These are phyloP conservation scores for Gossypium thurberi DNA, from an alignment of 345 rosid genomes.

Conservation along the genomic window DNA sequence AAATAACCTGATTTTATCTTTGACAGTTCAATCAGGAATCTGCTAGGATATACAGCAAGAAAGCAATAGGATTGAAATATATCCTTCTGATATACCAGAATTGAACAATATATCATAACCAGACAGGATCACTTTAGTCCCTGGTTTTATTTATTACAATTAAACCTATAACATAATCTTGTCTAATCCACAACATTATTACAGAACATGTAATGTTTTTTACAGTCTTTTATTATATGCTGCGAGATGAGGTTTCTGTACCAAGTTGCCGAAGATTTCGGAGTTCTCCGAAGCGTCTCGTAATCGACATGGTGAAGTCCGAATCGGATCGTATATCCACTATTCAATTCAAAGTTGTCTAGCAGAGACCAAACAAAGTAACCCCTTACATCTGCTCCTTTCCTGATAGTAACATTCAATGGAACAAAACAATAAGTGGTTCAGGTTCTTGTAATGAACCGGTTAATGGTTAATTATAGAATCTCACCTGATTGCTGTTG, in stretches of 20 bases:
- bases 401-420: conserved; percentile 4
- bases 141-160: too few species aligned
- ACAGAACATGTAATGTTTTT: too few species aligned
- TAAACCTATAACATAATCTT: too few species aligned
- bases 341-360: conserved; percentile 68
- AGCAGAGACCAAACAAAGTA: conserved; percentile 72
- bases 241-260: background rate
- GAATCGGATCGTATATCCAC: conserved; percentile 36
- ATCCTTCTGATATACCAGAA: too few species aligned
- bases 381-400: conserved; percentile 73
- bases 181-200: too few species aligned
- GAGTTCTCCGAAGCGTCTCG: background rate
- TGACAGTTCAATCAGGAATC: too few species aligned
- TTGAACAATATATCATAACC: too few species aligned
- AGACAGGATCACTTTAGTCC: too few species aligned
- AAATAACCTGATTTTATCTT: too few species aligned
- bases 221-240: background rate
- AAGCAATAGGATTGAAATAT: too few species aligned
- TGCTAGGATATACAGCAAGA: too few species aligned
- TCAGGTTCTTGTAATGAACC: background rate
- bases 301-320: background rate
- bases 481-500: conserved; percentile 19
- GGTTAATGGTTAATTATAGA: too few species aligned
- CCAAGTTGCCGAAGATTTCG: background rate
- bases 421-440: background rate